phyloP scores from a whole-genome alignment of 305 asterid genomes.

The Coffea humblotiana region DNA sequence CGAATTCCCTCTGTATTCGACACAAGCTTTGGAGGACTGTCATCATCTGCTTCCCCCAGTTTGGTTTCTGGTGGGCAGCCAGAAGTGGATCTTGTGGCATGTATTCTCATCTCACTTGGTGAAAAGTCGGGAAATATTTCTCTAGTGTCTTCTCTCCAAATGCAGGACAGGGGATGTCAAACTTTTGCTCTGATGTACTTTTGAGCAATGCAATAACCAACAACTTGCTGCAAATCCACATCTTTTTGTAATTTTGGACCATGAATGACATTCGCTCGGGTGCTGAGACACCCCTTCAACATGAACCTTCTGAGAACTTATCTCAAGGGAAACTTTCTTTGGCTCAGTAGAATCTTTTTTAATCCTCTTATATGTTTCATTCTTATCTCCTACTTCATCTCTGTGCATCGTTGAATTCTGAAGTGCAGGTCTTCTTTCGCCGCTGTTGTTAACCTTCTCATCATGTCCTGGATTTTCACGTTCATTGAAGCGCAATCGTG shows the following conservation, averaged over 20 bases:
- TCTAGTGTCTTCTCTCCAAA: conserved; percentile 36
- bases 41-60: conserved; percentile 39
- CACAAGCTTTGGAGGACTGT: conserved; percentile 34
- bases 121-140: conserved; percentile 33
- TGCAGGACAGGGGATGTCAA: conserved; percentile 36
- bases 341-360: conserved; percentile 37
- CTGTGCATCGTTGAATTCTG: conserved; percentile 36
- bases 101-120: conserved; percentile 36
- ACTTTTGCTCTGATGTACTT: conserved; percentile 30
- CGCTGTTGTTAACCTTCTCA: conserved; percentile 38
- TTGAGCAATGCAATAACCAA: conserved; percentile 37
- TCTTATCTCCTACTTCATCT: conserved; percentile 33
- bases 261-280: conserved; percentile 31
- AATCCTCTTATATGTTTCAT: conserved; percentile 36
- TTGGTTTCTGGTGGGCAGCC: conserved; percentile 35
- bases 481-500: conserved; percentile 26
- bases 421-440: conserved; percentile 32
- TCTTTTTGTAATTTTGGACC: conserved; percentile 33
- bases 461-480: conserved; percentile 37
- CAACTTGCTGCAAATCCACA: conserved; percentile 34
- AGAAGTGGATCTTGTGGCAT: conserved; percentile 25
- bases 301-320: conserved; percentile 28
- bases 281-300: conserved; percentile 38
- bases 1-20: conserved; percentile 38
- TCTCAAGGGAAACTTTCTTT: conserved; percentile 36